Evolutionary conservation across 495 filamentous ascomycete species (phyloP), one percentile per base, ranked within the genome.

Genomic region (Cenococcum geophilum): DNA sequence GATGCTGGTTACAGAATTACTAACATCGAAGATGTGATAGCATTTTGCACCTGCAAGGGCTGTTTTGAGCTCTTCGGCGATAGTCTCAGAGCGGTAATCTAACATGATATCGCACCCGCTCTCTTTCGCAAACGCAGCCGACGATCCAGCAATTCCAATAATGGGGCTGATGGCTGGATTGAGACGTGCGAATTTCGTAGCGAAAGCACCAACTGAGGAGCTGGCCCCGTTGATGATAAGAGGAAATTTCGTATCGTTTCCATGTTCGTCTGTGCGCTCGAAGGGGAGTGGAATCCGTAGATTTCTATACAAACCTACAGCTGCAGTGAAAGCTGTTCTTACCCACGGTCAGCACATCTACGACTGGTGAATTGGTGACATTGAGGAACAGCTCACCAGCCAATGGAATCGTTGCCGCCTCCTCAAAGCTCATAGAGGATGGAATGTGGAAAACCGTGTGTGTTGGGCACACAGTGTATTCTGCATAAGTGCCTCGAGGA

Each of bases 171-270:
- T 50, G 18, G 4, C 11, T 16, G 54, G 54, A 22, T 20, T 35
- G 11, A 61, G 52, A 1, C n/a, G 22, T 0, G 63, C 63, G 25
- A 66, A 36, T 43, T 65, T 53, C n/a, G 58, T 55, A 1, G 66
- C 66, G 20, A 66, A 59, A 11, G 57, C 56, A n/a, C 63, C 66
- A 1, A 69, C 66, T 25, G 57, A 36, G 11, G 53, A 47, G 5
- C 42, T 36, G 10, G 55, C 66, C 18, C 63, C 66, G 50, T 69
- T 59, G 37, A 69, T 63, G 4, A 69, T 16, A 16, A 69, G 36
- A 1, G 66, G 63, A 1, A 20, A 57, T 40, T 40, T 50, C 22
- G n/a, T 21, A 5, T 36, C 10, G 23, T 16, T 34, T 34, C 16
- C 34, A 11, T 27, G 11, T 36, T 27, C 10, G 20, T 58, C 14